Conservation (phyloP, 2,329 filamentous ascomycete species). For the Trichophyton verrucosum region DNA sequence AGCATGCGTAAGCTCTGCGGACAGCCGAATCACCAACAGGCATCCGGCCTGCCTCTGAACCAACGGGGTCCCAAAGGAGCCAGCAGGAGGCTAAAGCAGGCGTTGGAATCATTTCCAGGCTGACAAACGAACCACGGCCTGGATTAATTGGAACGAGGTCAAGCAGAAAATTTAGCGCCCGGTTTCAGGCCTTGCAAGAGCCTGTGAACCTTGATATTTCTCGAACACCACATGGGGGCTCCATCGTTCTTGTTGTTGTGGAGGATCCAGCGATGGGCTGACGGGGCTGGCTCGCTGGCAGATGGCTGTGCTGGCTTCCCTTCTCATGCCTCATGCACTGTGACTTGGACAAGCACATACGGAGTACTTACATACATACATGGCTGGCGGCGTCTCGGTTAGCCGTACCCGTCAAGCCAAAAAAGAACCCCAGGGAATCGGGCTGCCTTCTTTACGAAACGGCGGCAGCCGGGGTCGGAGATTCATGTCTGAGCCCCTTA, state of each 20-base stretch:
- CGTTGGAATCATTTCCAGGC: not conserved
- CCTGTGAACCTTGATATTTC: not conserved
- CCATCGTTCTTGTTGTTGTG: not conserved
- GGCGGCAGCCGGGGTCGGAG: not conserved
- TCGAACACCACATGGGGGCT: not conserved
- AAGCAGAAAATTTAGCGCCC: not conserved
- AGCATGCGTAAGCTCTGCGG: constrained; percentile 1
- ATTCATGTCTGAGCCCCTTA: constrained; percentile 1
- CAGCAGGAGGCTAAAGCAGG: not conserved
- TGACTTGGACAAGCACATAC: not conserved
- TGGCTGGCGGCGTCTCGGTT: not conserved
- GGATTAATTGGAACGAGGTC: not conserved
- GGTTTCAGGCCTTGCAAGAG: not conserved
- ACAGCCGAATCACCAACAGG: not conserved
- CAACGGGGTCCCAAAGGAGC: not conserved
- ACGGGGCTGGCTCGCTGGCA: not conserved
- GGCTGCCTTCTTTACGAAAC: not conserved
- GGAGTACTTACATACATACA: not conserved
- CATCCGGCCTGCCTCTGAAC: not conserved
- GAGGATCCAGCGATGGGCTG: too few species aligned
- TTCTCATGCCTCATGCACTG: not conserved
- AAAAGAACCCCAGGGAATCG: not conserved
- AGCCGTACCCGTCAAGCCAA: not conserved
- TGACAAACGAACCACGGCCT: not conserved
- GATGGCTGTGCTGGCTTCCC: not conserved